These are phyloP conservation scores for Yarrowia keelungensis DNA, from an alignment of 805 yeast genomes.

Conservation along the genomic window DNA sequence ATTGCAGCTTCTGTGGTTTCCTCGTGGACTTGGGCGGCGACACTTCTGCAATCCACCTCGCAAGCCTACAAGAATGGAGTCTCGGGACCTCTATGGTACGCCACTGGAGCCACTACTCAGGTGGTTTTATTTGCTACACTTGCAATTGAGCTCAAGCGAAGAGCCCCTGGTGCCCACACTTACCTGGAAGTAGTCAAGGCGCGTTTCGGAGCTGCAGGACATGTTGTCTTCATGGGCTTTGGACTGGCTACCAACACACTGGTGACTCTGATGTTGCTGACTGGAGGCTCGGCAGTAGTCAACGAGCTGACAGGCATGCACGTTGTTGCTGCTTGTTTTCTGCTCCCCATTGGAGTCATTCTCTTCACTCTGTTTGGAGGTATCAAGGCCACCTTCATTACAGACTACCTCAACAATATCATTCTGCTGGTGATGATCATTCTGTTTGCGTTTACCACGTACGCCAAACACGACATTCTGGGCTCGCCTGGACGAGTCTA, in stretches of 20 bases:
- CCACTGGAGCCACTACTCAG: slow-evolving; percentile 90
- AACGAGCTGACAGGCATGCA: slow-evolving; percentile 77
- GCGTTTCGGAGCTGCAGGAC: no score
- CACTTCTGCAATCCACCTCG: slow-evolving; percentile 73
- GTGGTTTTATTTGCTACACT: slow-evolving; percentile 83
- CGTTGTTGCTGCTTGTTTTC: slow-evolving; percentile 72
- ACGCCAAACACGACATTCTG: slow-evolving; percentile 66
- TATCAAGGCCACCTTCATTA: slow-evolving; percentile 78
- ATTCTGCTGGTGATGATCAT: slow-evolving; percentile 77
- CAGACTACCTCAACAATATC: slow-evolving; percentile 83
- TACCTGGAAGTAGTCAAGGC: slow-evolving; percentile 74
- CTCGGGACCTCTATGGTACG: slow-evolving; percentile 83
- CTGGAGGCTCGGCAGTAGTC: slow-evolving; percentile 48
- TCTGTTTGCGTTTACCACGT: slow-evolving; percentile 80
- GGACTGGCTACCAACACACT: slow-evolving; percentile 67
- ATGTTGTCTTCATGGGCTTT: no score
- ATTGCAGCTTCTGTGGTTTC: slow-evolving; percentile 90
- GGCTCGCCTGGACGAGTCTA: slow-evolving; percentile 87
- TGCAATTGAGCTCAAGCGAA: slow-evolving; percentile 86
- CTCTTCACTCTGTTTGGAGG: slow-evolving; percentile 81
- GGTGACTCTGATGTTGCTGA: slow-evolving; percentile 58
- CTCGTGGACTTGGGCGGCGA: slow-evolving; percentile 94
- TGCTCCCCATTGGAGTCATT: slow-evolving; percentile 81
- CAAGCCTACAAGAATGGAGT: slow-evolving; percentile 73
- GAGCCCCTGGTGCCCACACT: slow-evolving; percentile 92